Conservation (phyloP, 106 monocot species). For the Phalaenopsis equestris region DNA sequence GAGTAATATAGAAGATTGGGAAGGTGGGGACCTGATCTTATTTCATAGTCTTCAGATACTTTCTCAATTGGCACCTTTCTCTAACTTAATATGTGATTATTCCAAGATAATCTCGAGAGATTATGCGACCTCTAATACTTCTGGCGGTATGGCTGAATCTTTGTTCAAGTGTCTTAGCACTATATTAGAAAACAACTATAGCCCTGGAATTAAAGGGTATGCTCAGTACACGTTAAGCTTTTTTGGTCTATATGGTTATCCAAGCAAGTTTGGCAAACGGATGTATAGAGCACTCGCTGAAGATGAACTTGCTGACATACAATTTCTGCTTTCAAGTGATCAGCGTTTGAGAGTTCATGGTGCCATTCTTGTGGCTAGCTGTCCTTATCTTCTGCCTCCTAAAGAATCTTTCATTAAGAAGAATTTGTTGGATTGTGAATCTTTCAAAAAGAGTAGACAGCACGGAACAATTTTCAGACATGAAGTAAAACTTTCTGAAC, state of each 20-base stretch:
- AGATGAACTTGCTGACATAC: slow-evolving; percentile 52
- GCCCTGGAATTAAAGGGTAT: slow-evolving; percentile 42
- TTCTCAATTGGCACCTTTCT: slow-evolving; percentile 42
- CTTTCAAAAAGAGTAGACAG: slow-evolving; percentile 2
- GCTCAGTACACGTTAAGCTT: slow-evolving; percentile 49
- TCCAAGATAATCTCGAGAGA: slow-evolving; percentile 9
- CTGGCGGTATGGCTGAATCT: slow-evolving; percentile 17
- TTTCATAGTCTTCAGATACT: slow-evolving; percentile 69
- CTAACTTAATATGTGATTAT: slow-evolving; percentile 18
- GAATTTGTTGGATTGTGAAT: slow-evolving; percentile 5
- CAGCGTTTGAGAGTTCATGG: slow-evolving; percentile 43
- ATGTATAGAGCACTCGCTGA: slow-evolving; percentile 39
- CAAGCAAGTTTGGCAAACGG: slow-evolving; percentile 49
- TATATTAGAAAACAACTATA: slow-evolving; percentile 30
- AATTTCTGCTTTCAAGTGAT: slow-evolving; percentile 43
- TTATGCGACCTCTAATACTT: slow-evolving; percentile 1
- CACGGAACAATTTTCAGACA: slow-evolving; percentile 9
- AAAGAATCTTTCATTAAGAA: slow-evolving; percentile 15
- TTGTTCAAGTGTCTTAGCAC: slow-evolving; percentile 24
- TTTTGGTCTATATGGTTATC: slow-evolving; percentile 65
- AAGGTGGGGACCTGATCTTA: slow-evolving; percentile 45
- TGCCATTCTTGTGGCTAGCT: slow-evolving; percentile 52
- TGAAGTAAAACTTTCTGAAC: slow-evolving; percentile 54
- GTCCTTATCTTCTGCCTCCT: slow-evolving; percentile 53
- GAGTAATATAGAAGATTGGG: slow-evolving; percentile 25